Conservation (phyloP, 179 eudicot genomes). For the Monotropa hypopitys region DNA sequence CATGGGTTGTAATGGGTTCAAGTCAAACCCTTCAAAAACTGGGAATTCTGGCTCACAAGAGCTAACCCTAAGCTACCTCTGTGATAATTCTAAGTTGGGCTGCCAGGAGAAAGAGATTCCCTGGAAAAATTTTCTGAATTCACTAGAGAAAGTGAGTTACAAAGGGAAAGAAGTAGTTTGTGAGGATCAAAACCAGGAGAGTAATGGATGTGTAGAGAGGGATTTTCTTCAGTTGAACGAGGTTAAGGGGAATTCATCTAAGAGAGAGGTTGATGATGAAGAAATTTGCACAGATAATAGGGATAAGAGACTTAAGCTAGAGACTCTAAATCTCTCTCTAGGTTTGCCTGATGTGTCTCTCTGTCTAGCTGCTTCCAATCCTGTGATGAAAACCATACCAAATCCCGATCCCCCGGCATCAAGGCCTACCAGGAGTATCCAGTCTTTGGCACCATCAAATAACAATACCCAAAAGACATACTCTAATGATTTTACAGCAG, state of each 20-base stretch:
- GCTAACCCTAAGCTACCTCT: constrained; percentile 60
- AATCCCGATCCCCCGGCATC: constrained; percentile 23
- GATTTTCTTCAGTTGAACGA: constrained; percentile 63
- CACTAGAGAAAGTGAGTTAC: constrained; percentile 27
- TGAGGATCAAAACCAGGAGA: constrained; percentile 26
- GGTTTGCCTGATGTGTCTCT: constrained; percentile 67
- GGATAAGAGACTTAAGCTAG: constrained; percentile 57
- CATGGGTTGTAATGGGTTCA: constrained; percentile 17
- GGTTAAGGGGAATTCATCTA: constrained; percentile 28
- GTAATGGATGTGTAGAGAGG: constrained; percentile 53
- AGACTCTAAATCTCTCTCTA: constrained; percentile 53
- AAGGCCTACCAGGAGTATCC: constrained; percentile 38
- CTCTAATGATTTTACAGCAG: constrained; percentile 62
- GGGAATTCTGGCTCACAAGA: constrained; percentile 41
- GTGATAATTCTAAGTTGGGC: constrained; percentile 46
- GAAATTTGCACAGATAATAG: constrained; percentile 28
- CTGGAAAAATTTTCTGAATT: constrained; percentile 23
- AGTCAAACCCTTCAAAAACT: constrained; percentile 28
- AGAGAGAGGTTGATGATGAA: constrained; percentile 34
- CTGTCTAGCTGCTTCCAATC: constrained; percentile 48
- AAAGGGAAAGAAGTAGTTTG: constrained; percentile 52
- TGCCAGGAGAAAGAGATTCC: constrained; percentile 24
- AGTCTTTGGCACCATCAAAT: constrained; percentile 40
- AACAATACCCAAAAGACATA: constrained; percentile 41
- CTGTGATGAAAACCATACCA: constrained; percentile 12